Conservation (phyloP, 1,139 yeast genomes). For the Saccharomyces hybrid region DNA sequence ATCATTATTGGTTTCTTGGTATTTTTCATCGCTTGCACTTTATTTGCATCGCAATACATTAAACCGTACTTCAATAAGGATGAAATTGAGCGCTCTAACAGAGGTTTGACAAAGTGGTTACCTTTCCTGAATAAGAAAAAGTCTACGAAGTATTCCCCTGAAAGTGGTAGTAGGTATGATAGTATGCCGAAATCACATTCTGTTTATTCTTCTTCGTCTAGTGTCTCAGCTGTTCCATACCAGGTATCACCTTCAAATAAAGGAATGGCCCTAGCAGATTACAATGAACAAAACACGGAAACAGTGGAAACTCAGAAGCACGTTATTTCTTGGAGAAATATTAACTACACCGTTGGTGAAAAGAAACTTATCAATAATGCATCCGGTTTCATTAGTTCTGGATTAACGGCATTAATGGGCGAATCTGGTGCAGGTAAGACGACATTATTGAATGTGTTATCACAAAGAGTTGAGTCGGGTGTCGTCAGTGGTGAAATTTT, state of each 20-base stretch:
- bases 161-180: not conserved
- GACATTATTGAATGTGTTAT: conserved; percentile 45
- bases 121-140: conserved; percentile 6
- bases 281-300: not conserved
- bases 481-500: conserved; percentile 49
- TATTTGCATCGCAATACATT: conserved; percentile 31
- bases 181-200: conserved; percentile 5
- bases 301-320: conserved; percentile 39
- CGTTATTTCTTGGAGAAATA: conserved; percentile 41
- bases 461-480: conserved; percentile 45
- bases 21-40: conserved; percentile 31
- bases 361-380: conserved; percentile 38
- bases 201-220: conserved; percentile 5
- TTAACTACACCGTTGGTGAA: conserved; percentile 38
- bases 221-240: not conserved
- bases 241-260: not conserved
- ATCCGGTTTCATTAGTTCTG: conserved; percentile 47
- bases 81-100: conserved; percentile 10
- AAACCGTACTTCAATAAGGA: conserved; percentile 29
- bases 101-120: conserved; percentile 4
- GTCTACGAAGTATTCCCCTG: not conserved
- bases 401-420: conserved; percentile 51
- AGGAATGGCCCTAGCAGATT: not conserved
- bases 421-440: conserved; percentile 61
- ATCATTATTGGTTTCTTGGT: conserved; percentile 10